These are phyloP conservation scores for Chlamydomonas incerta DNA, from an alignment of 139 green algal genomes.

Conservation along the genomic window DNA sequence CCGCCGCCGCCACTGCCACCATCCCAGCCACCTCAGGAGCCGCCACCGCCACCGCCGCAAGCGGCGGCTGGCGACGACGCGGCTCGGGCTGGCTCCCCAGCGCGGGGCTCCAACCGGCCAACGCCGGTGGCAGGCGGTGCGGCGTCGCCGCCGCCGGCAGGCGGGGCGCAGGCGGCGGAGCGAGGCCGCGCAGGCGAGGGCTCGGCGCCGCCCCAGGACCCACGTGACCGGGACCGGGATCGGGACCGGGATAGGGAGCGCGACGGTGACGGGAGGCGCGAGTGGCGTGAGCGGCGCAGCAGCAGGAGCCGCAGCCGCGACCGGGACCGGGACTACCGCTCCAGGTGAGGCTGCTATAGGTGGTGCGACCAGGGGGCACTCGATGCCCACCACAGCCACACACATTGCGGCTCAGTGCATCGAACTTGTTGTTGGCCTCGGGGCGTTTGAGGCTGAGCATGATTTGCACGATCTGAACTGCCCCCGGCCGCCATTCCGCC, in stretches of 20 bases:
- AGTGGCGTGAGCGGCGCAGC: slow-evolving; percentile 3
- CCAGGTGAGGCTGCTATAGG: background rate
- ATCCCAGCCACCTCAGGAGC: background rate
- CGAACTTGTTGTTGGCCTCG: too few relatives aligned
- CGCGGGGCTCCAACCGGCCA: too few relatives aligned
- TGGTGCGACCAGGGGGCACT: too few relatives aligned
- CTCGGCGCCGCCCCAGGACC: too few relatives aligned
- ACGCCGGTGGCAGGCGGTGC: too few relatives aligned
- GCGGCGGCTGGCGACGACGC: too few relatives aligned
- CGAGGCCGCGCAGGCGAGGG: background rate
- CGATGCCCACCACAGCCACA: too few relatives aligned
- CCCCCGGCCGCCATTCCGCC: too few relatives aligned
- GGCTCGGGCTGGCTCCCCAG: too few relatives aligned
- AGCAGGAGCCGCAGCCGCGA: slow-evolving; percentile 8
- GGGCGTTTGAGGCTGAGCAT: too few relatives aligned
- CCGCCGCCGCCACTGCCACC: background rate
- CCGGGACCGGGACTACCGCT: slow-evolving; percentile 9
- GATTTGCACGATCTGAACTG: too few relatives aligned
- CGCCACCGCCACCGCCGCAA: background rate
- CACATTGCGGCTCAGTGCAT: too few relatives aligned
- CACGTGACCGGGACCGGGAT: background rate
- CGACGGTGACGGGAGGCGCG: background rate
- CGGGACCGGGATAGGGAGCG: background rate
- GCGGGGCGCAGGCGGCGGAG: background rate
- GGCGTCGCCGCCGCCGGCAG: background rate